Base-by-base conservation (phyloP, 2,329 filamentous ascomycete species). In the Chrysoporthe cubensis region DNA sequence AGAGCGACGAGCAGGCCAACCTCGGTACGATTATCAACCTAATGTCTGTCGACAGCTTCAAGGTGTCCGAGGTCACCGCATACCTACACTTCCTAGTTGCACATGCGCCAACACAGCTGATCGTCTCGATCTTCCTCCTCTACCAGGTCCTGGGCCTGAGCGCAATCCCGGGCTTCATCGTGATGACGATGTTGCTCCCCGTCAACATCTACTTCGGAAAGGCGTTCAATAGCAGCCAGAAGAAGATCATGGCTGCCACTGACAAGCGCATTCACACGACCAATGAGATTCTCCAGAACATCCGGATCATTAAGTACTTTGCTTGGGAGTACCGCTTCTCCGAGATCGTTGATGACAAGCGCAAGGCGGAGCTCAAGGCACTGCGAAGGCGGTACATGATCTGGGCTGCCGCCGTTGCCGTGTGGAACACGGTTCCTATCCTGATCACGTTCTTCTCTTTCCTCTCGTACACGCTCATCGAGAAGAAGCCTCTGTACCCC, bases 11-110 rank as follows among this genome's bases (percentile, higher is more conserved):
- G 67, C 93, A 97, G 80, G 95, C 94, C 50, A 97, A 96, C 70
- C 86, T 96, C 62, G 96, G 96, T 71, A 97, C 96, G n/a, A 97
- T 99, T 75, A 99, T 99, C 82, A 99, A 98, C 78, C 84, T 99
- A 72, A 99, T 99, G 96, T 96, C 96, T 13, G 96, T 99, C 52
- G 96, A 99, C 82, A 97, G 95, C 60, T 98, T 98, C 88, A 99
- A 99, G 81, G 93, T 99, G 66, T 92, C 93, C 70, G 96, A 99
- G 77, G 90, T 97, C 68, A 96, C 93, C 48, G 92, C 95, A 0
- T 99, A 99, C 77, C 83, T 99, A 43, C 96, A 99, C 79, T 99
- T 97, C 79, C 83, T 99, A n/a, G 91, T 95, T 83, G 95, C 94
- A 0, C 90, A 91, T 70, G 94, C 95, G 1, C 96, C 96, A 0